Base-by-base conservation (phyloP, 139 green algal species). In the Chlamydomonas incerta region DNA sequence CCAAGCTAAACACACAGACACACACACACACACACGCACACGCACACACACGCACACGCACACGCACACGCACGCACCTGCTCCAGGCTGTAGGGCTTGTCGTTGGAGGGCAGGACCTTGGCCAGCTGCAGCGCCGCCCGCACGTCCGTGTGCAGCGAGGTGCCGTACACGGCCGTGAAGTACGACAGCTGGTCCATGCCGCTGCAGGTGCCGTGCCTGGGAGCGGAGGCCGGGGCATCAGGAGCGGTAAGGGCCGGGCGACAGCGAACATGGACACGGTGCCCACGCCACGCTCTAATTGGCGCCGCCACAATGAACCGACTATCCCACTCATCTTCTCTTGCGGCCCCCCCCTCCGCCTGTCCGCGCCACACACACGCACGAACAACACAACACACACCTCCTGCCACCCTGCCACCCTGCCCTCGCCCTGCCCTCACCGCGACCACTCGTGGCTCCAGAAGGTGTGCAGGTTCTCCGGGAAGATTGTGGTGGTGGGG, bases 151-250 rank as follows among this genome's bases (percentile, higher is more conserved):
- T 65, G 57, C 4, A 79, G 5, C 5, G 70, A 72, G 11, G 72
- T 62, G 6, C n/a, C 13, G 82, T 82, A 82, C 55, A 82, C 41
- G 31, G 82, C 73, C 24, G 41, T 55, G 41, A 87, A 87, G 72
- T 87, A 87, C 23, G 57, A 68, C 82, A 87, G 72, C 72, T 87
- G 82, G 71, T 81, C 60, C 58, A 75, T 17, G 58, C 63, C 62
- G 28, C 18, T 55, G 46, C 81, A 87, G 20, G 81, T 87, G 70
- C 81, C 81, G 33, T 87, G 81, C 29, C 81, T 81, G 26, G 41
- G 15, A 17, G 34, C 57, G 69, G 35, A 3, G 69, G 37, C 9
- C 18, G 37, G 15, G 31, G 31, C 1, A 5, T 24, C 4, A 13
- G 1, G 1, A 24, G 14, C 1, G 31, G 31, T 29, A 28, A 3